Conservation (phyloP, 768 basidiomycete genomes). For the Kwoniella newhampshirensis region DNA sequence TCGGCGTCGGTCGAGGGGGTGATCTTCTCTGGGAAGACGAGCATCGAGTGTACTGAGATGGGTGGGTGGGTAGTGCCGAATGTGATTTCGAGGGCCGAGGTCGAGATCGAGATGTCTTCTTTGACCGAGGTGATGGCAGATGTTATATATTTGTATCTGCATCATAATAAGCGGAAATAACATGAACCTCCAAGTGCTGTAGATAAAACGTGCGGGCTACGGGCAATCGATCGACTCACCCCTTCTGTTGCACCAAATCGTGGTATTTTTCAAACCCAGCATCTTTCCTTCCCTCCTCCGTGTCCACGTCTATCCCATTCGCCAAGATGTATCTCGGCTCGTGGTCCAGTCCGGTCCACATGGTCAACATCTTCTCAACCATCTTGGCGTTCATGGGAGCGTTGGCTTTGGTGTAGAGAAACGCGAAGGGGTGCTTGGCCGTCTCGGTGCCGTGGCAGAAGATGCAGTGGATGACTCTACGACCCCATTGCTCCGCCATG, state of each 20-base stretch:
- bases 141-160: conserved; percentile 26
- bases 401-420: conserved; percentile 18
- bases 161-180: too few relatives aligned
- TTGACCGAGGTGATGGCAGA: conserved; percentile 15
- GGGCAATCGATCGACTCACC: conserved; percentile 11
- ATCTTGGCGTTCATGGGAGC: conserved; percentile 21
- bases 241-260: conserved; percentile 16
- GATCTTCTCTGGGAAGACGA: conserved; percentile 25
- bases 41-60: conserved; percentile 20
- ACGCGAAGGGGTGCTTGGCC: conserved; percentile 24
- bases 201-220: not conserved
- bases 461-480: conserved; percentile 33
- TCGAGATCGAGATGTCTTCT: not conserved
- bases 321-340: conserved; percentile 26
- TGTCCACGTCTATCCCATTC: conserved; percentile 26
- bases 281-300: conserved; percentile 20
- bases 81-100: conserved; percentile 5
- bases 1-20: conserved; percentile 8
- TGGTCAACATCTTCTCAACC: conserved; percentile 14
- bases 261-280: conserved; percentile 24
- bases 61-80: conserved; percentile 14
- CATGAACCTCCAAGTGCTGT: too few relatives aligned
- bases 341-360: conserved; percentile 27
- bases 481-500: conserved; percentile 36
- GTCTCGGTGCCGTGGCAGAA: conserved; percentile 46